Evolutionary conservation across 140 eudicot species (phyloP), one percentile per base, ranked within the genome.

Genomic region (Flaveria floridana): DNA sequence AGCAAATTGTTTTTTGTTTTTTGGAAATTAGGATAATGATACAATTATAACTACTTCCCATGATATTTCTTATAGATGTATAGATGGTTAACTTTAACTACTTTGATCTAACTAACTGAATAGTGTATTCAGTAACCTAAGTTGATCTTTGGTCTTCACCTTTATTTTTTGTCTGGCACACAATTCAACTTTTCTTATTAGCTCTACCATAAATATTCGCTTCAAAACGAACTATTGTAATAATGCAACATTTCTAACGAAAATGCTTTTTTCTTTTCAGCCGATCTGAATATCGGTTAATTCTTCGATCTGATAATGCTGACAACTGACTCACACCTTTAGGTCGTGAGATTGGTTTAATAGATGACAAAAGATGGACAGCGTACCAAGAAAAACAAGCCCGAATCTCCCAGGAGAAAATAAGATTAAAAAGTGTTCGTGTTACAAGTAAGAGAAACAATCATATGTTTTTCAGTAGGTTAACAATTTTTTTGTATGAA

Each of bases 261-360:
- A 50, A 44, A 41, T 30, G 2, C 52, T 75, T 81, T 23, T 26
- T 58, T 79, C 75, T 20, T 82, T 69, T 72, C 85, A 92, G 97
- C 82, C 97, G 97, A 44, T 92, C 97, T 53, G 97, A 89, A 80
- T 89, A 92, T 55, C 87, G 97, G 44, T 76, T 92, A 73, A 87
- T 92, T 81, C 90, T 92, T 30, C 89, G 97, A 76, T 82, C 95
- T 64, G 97, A 92, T 81, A 92, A 92, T 68, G 97, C 97, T 14
- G 97, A 92, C 16, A 92, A 95, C 83, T 95, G 97, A 34, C 95
- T 89, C 76, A 92, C 97, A 2, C 95, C 96, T 58, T 65, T 93
- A 51, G 99, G 96, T 47, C 96, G 82, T 77, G 99, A 93, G 82
- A 90, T 93, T 46, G 99, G 99, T 76, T 83, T 93, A 78, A 88